phyloP scores from a whole-genome alignment of 805 yeast genomes.

The Kluyveromyces lactis region DNA sequence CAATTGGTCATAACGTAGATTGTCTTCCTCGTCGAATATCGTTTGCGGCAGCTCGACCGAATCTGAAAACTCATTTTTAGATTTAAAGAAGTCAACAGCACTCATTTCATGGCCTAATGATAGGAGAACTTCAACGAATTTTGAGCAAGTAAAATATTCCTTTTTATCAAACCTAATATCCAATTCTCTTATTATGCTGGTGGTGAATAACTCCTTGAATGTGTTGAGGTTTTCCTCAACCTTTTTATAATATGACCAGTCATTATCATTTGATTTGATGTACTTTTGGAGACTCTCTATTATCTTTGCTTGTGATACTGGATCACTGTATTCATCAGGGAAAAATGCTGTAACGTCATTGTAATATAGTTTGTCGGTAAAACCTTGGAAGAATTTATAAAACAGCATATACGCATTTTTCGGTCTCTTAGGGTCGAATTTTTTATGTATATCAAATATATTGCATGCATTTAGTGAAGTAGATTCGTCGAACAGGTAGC shows the following conservation, averaged over 20 bases:
- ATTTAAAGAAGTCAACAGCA: slow-evolving; percentile 34
- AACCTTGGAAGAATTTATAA: slow-evolving; percentile 14
- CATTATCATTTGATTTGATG: slow-evolving; percentile 17
- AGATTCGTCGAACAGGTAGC: neutral
- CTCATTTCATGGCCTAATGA: slow-evolving; percentile 31
- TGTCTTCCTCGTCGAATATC: slow-evolving; percentile 17
- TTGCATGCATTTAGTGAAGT: slow-evolving; percentile 9
- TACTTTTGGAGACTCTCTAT: slow-evolving; percentile 15
- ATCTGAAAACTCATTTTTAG: slow-evolving; percentile 28
- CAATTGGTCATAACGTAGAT: slow-evolving; percentile 17
- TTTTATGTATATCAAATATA: slow-evolving; percentile 14
- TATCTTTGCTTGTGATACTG: slow-evolving; percentile 20
- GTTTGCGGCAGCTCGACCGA: slow-evolving; percentile 24
- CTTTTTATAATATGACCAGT: slow-evolving; percentile 12
- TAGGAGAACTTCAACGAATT: slow-evolving; percentile 28
- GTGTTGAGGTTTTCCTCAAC: slow-evolving; percentile 17
- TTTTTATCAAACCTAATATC: slow-evolving; percentile 46
- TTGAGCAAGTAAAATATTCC: slow-evolving; percentile 33
- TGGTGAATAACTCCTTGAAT: slow-evolving; percentile 53
- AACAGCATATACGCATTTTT: slow-evolving; percentile 12
- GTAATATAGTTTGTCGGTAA: slow-evolving; percentile 17
- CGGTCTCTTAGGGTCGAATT: slow-evolving; percentile 11
- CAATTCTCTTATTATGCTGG: slow-evolving; percentile 60
- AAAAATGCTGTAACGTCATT: slow-evolving; percentile 20
- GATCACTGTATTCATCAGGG: slow-evolving; percentile 19